Percentiles rank a stretch among this genome's conserved stretches.
Evolutionary conservation across 1,284 basidiomycete genomes (phyloP).

Genomic region (Malassezia obtusa): DNA sequence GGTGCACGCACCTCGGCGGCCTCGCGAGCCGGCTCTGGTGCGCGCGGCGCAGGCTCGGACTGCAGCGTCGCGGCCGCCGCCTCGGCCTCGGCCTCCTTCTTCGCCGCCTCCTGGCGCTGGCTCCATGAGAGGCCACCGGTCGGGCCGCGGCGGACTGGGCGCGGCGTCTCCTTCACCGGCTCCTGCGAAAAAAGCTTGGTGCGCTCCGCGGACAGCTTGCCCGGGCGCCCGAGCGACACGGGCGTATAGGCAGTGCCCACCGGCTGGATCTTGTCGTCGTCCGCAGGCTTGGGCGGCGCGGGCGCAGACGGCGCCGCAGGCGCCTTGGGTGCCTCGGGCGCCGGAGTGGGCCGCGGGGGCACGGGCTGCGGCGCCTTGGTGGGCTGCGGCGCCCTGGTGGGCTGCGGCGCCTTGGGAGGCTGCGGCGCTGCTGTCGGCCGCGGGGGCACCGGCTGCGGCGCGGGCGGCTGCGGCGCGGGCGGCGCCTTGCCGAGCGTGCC

Average conservation of each 20-base stretch:
- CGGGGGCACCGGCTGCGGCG: slow-evolving; percentile 12
- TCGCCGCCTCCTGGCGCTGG: slow-evolving; percentile 41
- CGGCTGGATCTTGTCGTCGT: slow-evolving; percentile 41
- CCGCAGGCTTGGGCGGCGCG: slow-evolving; percentile 27
- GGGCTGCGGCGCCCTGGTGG: slow-evolving; percentile 1
- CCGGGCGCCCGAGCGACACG: slow-evolving; percentile 39
- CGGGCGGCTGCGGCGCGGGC: neutral
- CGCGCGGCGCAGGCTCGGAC: neutral
- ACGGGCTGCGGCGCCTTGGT: slow-evolving; percentile 7
- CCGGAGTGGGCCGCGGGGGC: slow-evolving; percentile 13
- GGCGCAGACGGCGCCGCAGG: slow-evolving; percentile 11
- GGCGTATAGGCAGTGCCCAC: slow-evolving; percentile 45
- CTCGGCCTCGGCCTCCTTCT: slow-evolving; percentile 36
- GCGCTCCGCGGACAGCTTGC: slow-evolving; percentile 42
- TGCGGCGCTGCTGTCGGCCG: neutral
- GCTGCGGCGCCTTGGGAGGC: slow-evolving; percentile 2
- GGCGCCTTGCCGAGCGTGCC: slow-evolving; percentile 14
- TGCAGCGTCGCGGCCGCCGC: neutral
- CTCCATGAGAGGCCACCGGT: slow-evolving; percentile 43
- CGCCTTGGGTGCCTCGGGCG: neutral
- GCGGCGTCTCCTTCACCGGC: slow-evolving; percentile 13
- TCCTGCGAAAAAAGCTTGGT: slow-evolving; percentile 33
- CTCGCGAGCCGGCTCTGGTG: too few relatives aligned
- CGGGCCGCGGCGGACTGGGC: slow-evolving; percentile 18
- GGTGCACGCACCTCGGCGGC: too few relatives aligned